Evolutionary conservation across 768 basidiomycete genomes (phyloP).

Genomic region (Mycena polygramma): DNA sequence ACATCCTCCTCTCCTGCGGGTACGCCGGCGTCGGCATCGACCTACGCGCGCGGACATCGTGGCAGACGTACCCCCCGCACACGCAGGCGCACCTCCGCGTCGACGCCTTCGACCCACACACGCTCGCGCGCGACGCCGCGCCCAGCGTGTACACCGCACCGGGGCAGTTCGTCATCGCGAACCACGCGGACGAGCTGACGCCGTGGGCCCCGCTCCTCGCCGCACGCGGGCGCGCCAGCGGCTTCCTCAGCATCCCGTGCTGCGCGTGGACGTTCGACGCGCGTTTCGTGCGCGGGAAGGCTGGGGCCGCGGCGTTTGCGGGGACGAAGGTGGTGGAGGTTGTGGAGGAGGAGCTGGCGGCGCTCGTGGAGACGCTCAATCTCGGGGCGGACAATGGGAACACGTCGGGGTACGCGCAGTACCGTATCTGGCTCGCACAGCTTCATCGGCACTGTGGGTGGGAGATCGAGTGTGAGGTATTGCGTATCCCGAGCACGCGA

Average conservation of each 20-base stretch:
- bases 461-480: slow-evolving; percentile 85
- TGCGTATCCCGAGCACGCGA: slow-evolving; percentile 93
- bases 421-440: slow-evolving; percentile 88
- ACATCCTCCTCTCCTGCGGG: slow-evolving; percentile 87
- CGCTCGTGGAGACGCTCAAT: slow-evolving; percentile 60
- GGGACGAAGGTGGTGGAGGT: not conserved
- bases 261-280: slow-evolving; percentile 88
- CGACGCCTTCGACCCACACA: slow-evolving; percentile 77
- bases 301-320: slow-evolving; percentile 37
- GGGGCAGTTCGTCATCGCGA: slow-evolving; percentile 87
- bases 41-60: slow-evolving; percentile 86
- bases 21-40: slow-evolving; percentile 90
- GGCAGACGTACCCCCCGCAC: slow-evolving; percentile 77
- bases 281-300: slow-evolving; percentile 67
- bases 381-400: slow-evolving; percentile 73
- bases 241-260: slow-evolving; percentile 90
- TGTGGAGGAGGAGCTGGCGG: slow-evolving; percentile 12
- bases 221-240: slow-evolving; percentile 68
- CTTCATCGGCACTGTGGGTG: slow-evolving; percentile 84
- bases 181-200: slow-evolving; percentile 96
- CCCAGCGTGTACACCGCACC: slow-evolving; percentile 49
- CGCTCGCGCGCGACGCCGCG: slow-evolving; percentile 28
- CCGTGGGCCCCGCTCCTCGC: slow-evolving; percentile 94
- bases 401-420: slow-evolving; percentile 81
- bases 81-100: slow-evolving; percentile 77